phyloP scores from a whole-genome alignment of 2,329 filamentous ascomycete genomes.

The Trichophyton mentagrophytes region DNA sequence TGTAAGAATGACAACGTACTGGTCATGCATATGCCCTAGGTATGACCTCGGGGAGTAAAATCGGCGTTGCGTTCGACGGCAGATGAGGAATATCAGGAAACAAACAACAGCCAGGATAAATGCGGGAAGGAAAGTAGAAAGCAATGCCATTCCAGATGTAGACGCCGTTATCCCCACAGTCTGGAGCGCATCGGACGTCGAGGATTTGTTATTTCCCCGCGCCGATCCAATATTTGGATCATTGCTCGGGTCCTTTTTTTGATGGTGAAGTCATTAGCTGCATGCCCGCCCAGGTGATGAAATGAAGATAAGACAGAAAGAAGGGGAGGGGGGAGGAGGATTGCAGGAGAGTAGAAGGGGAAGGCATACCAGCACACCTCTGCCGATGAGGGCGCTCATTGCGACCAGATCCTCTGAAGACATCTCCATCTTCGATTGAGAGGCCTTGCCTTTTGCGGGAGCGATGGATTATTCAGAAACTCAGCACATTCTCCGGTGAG shows the following conservation, averaged over 20 bases:
- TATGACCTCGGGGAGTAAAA: slow-evolving; percentile 36
- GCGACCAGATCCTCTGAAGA: neutral
- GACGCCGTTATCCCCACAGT: slow-evolving; percentile 24
- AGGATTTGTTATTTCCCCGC: slow-evolving; percentile 27
- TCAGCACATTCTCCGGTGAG: neutral
- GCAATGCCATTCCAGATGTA: slow-evolving; percentile 38
- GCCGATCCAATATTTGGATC: slow-evolving; percentile 33
- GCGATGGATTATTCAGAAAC: neutral
- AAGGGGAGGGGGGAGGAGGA: neutral
- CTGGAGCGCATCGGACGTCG: slow-evolving; percentile 21
- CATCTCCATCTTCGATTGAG: neutral
- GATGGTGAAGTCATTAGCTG: neutral
- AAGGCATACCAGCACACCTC: slow-evolving; percentile 1
- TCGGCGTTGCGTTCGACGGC: slow-evolving; percentile 33
- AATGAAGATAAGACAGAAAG: neutral
- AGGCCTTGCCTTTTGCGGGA: too few species aligned
- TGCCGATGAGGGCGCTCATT: neutral
- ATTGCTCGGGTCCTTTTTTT: slow-evolving; percentile 26
- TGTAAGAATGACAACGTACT: slow-evolving; percentile 19
- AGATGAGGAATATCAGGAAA: slow-evolving; percentile 35
- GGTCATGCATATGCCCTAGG: slow-evolving; percentile 30
- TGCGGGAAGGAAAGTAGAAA: slow-evolving; percentile 39
- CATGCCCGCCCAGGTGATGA: neutral
- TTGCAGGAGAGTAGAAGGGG: neutral
- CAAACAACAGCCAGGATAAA: slow-evolving; percentile 33